Base-by-base conservation (phyloP, 1,284 basidiomycete genomes). In the Rhodotorula sp. region DNA sequence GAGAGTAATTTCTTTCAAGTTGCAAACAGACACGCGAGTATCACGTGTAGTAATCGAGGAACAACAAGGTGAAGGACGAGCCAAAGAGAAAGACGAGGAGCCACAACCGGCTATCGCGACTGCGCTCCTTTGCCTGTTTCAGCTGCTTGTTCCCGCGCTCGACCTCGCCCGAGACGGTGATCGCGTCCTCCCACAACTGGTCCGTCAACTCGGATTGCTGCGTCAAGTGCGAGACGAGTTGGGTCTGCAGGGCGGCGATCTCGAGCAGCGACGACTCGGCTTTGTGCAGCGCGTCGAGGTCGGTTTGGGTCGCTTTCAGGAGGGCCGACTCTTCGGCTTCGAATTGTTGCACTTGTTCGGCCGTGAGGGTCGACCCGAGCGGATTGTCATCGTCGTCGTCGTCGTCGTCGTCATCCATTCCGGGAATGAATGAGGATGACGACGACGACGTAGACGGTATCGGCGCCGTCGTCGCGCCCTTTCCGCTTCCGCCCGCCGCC, bases 191-290 rank as follows among this genome's bases (percentile, higher is more conserved):
- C 79, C 91, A 91, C 67, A 97, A 82, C 80, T 91, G 89, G 78
- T 93, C 91, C 28, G 92, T 93, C 75, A 93, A 81, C 81, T 93
- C 92, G n/a, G 89, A 90, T 83, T 97, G 93, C 79, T 85, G 86
- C 57, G 90, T 90, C 62, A 97, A 84, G 80, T 95, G 93, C 23
- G 87, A 85, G 67, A 94, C 87, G 75, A 97, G 85, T 81, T 95
- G 90, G 82, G 90, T 89, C 83, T 97, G 93, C 70, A 97, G 83
- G 59, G 90, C 87, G 78, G 91, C 91, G 78, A 97, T 97, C 79
- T 95, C 93, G 83, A 92, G 85, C 71, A 95, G 82, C 57, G 91
- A 87, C 60, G 90, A 87, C 80, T 95, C 93, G 28, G 93, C 93
- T 80, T 90, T 89, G 80, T 93, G 90, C 62, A 95, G 90, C 8